phyloP scores from a whole-genome alignment of 108 stramenopile species.

The Pseudonitzschia pungens region DNA sequence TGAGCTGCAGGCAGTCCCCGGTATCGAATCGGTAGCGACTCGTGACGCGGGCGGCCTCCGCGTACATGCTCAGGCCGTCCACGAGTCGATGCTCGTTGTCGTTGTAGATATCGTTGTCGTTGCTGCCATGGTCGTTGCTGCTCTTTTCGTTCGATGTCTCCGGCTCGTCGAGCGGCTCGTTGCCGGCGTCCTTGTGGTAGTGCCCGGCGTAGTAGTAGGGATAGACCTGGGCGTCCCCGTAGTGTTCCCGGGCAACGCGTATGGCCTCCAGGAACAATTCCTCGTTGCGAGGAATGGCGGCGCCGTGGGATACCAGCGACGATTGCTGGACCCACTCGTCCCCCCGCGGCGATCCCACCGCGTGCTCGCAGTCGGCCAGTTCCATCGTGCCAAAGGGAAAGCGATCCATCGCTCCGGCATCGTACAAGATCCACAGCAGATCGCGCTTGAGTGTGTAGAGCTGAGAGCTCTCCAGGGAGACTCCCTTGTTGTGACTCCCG shows the following conservation, averaged over 20 bases:
- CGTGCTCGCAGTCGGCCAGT: constrained; percentile 66
- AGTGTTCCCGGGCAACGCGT: constrained; percentile 24
- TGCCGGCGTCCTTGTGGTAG: constrained; percentile 60
- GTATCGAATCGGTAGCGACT: constrained; percentile 48
- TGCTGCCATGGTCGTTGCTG: not conserved
- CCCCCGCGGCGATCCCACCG: constrained; percentile 42
- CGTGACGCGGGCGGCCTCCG: constrained; percentile 45
- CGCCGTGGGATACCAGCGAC: not conserved
- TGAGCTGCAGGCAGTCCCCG: constrained; percentile 41
- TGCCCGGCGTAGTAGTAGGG: constrained; percentile 51
- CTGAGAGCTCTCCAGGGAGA: constrained; percentile 37
- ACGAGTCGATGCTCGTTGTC: constrained; percentile 51
- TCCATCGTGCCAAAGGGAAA: constrained; percentile 65
- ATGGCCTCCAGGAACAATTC: constrained; percentile 54
- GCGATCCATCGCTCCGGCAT: constrained; percentile 30
- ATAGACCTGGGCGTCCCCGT: constrained; percentile 49
- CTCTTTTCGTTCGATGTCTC: not conserved
- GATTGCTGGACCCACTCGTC: constrained; percentile 33
- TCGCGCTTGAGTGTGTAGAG: constrained; percentile 58
- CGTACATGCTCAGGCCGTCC: constrained; percentile 47
- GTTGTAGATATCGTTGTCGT: not conserved
- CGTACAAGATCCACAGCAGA: constrained; percentile 58
- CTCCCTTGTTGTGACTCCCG: not conserved
- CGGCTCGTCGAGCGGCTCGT: not conserved
- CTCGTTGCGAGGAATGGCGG: constrained; percentile 30